Base-by-base conservation (phyloP, 108 stramenopile species). In the Fragilaria crotonensis region DNA sequence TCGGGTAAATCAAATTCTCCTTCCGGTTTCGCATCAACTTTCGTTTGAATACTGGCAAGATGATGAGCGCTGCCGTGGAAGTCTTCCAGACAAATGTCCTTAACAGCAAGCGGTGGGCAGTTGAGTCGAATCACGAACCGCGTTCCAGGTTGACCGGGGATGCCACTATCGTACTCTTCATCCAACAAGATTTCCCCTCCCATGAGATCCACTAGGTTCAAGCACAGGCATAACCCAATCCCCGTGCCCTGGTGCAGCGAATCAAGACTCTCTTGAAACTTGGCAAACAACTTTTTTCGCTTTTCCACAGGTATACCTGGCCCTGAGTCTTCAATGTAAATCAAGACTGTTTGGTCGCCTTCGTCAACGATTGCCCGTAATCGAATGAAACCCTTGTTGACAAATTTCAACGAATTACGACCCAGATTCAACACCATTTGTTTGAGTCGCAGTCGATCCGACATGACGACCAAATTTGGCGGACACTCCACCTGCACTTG, bases 201-300 rank as follows among this genome's bases (percentile, higher is more conserved):
- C 67, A 73, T 68, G 29, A 68, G 32, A 32, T 33, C 30, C 22
- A 64, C 33, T 44, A 73, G 11, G 5, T 64, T 63, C 46, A 64
- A 58, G 36, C 63, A 63, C 4, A 73, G 48, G 18, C 30, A 41
- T 25, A 73, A 23, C 4, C 72, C 72, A 33, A 73, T 52, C 26
- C 72, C 72, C 17, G 52, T 75, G 47, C 77, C 77, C 54, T 76
- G 73, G 32, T 54, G 56, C 32, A 75, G 52, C n/a, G n/a, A n/a
- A n/a, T n/a, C n/a, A n/a, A n/a, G n/a, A n/a, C n/a, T n/a, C n/a
- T n/a, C n/a, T n/a, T n/a, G n/a, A 30, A 70, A 76, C 44, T 70
- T 70, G 32, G 31, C 21, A 45, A 70, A 76, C 0, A 76, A 36
- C 2, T 20, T 23, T 0, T 55, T 30, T 1, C 54, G 68, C 33